A percentile compares a stretch with the other conserved stretches of the same genome.
These are phyloP conservation scores for Evernia prunastri DNA, from an alignment of 495 filamentous ascomycete genomes.

Conservation along the genomic window DNA sequence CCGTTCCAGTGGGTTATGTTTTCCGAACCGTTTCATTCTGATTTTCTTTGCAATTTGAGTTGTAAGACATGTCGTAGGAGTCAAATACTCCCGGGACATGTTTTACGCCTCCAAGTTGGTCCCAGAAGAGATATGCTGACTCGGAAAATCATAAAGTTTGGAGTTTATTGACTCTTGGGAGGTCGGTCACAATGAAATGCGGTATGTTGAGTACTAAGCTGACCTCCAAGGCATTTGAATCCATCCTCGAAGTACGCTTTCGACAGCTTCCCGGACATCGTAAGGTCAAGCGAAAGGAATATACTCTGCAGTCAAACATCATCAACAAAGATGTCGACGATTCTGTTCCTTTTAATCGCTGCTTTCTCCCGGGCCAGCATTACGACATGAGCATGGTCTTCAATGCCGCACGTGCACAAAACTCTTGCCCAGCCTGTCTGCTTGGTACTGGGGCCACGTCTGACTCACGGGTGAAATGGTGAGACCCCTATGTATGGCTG, in stretches of 20 bases:
- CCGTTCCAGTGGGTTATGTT: no score
- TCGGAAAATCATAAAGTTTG: no score
- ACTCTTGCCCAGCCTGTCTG: not conserved
- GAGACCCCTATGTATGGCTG: not conserved
- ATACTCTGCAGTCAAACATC: not conserved
- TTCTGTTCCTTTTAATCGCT: not conserved
- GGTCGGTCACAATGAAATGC: not conserved
- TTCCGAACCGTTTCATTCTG: no score
- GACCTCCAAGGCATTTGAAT: not conserved
- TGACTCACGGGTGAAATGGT: not conserved
- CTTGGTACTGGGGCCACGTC: not conserved
- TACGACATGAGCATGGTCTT: not conserved
- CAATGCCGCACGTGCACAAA: not conserved
- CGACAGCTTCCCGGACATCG: not conserved
- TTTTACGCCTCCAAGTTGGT: no score
- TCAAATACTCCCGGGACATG: no score
- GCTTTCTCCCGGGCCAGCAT: not conserved
- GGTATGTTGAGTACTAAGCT: not conserved
- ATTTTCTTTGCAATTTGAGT: no score
- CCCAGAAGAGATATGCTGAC: no score
- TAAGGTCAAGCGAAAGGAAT: not conserved
- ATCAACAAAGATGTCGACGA: not conserved
- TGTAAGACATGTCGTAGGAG: no score
- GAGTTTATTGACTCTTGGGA: slow-evolving; percentile 19
- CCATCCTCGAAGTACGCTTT: not conserved